Conservation (phyloP, 306 rosid genomes). For the Echinosophora koreensis region DNA sequence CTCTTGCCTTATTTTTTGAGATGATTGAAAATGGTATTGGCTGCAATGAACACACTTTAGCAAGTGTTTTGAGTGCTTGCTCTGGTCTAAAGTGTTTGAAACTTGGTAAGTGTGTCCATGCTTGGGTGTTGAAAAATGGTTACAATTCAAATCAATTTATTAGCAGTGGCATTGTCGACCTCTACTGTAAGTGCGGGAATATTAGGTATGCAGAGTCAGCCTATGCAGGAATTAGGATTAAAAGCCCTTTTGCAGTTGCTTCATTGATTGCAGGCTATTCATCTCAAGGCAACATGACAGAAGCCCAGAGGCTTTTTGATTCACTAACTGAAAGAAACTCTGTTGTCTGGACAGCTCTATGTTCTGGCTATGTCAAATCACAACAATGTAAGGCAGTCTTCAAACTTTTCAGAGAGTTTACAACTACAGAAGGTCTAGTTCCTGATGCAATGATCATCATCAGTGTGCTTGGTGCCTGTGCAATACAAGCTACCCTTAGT, state of each 20-base stretch:
- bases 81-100: conserved; percentile 60
- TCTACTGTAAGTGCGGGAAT: conserved; percentile 76
- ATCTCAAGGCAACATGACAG: conserved; percentile 69
- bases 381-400: conserved; percentile 68
- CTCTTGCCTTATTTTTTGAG: conserved; percentile 59
- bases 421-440: conserved; percentile 47
- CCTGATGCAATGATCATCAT: conserved; percentile 63
- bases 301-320: conserved; percentile 72
- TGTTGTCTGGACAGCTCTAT: conserved; percentile 78
- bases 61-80: conserved; percentile 76
- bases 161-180: conserved; percentile 73
- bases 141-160: conserved; percentile 64
- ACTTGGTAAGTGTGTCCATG: conserved; percentile 72
- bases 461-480: conserved; percentile 72
- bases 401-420: conserved; percentile 64
- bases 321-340: conserved; percentile 59
- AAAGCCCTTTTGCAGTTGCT: conserved; percentile 59
- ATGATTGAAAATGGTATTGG: conserved; percentile 62
- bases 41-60: conserved; percentile 72
- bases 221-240: conserved; percentile 41
- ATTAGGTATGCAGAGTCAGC: conserved; percentile 70
- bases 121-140: conserved; percentile 65
- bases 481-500: conserved; percentile 69
- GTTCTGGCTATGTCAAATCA: conserved; percentile 72
- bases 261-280: conserved; percentile 72